Base-by-base conservation (phyloP, 2,329 filamentous ascomycete species). In the Colletotrichum scovillei region DNA sequence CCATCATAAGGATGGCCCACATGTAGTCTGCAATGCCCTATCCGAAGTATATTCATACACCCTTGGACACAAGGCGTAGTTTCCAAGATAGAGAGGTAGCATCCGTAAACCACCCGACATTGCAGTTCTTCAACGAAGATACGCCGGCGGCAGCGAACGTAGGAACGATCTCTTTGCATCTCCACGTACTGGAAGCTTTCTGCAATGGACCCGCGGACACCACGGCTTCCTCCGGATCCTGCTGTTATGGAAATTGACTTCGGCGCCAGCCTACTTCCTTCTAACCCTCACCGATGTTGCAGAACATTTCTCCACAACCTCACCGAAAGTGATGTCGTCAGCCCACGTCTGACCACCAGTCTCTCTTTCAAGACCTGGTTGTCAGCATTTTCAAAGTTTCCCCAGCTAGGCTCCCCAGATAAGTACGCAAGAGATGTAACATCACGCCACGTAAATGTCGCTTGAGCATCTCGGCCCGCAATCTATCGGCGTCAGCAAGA, bases 401-500 rank as follows among this genome's bases (percentile, higher is more conserved):
- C 3, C 30, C 26, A 9, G 59, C 42, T 26, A 19, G 46, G 49
- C 22, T 55, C 55, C 35, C 58, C 38, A 58, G 53, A 62, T 19
- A 35, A 35, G 32, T 5, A 46, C 35, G 30, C 28, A 35, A 35
- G 42, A 63, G 19, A 49, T n/a, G 19, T 11, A 46, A 63, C 24
- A 58, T 30, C 60, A 70, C 60, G 60, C 70, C 52, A 66, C 67
- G 35, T 70, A 28, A 42, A 8, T 28, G 60, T 46, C 26, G 42
- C 35, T 69, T 19, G 32, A 65, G 59, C 9, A 38, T 57, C 53
- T 64, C 69, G 69, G 53, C 53, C 42, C 53, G 66, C 66, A 35
- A 56, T 22, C 42, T 35, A 11, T 35, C 22, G 16, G 28, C 26
- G 56, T 62, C 63, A 71, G 69, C 55, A 62, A 62, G 55, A 66